Conservation (phyloP, 2,329 filamentous ascomycete species). For the Thelonectria blattea region DNA sequence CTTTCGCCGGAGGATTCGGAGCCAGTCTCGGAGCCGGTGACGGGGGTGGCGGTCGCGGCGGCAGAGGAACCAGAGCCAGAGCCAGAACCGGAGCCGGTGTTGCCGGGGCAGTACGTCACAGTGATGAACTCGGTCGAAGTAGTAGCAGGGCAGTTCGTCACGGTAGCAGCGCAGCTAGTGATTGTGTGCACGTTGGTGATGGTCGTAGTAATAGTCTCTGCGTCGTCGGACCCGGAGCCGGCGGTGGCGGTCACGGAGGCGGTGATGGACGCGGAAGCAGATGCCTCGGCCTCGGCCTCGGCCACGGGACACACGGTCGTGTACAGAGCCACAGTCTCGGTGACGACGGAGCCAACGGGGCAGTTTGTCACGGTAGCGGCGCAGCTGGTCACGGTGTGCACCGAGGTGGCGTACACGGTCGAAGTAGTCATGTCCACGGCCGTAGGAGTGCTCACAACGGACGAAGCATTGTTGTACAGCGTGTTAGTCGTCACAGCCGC, state of each 20-base stretch:
- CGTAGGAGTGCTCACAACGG: neutral
- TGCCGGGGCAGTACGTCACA: conserved; percentile 28
- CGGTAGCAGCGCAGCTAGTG: conserved; percentile 23
- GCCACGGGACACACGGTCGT: conserved; percentile 50
- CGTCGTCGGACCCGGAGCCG: conserved; percentile 11
- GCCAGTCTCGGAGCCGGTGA: neutral
- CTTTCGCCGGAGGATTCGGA: neutral
- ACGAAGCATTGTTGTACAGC: conserved; percentile 14
- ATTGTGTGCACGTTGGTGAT: conserved; percentile 29
- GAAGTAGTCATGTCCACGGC: conserved; percentile 36
- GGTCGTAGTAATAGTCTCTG: conserved; percentile 24
- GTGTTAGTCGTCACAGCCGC: conserved; percentile 2
- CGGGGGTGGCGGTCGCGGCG: neutral
- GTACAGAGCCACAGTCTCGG: conserved; percentile 46
- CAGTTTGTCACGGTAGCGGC: conserved; percentile 57
- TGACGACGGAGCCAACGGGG: conserved; percentile 48
- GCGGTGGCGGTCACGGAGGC: conserved; percentile 12
- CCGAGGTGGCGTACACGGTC: conserved; percentile 42
- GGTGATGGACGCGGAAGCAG: too few relatives aligned
- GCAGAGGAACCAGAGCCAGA: neutral
- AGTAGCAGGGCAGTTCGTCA: conserved; percentile 24
- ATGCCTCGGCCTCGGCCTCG: conserved; percentile 2
- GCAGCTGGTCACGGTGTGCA: conserved; percentile 14
- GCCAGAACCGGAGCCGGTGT: conserved; percentile 1
- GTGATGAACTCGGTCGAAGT: conserved; percentile 27